Conservation (phyloP, 2,329 filamentous ascomycete species). For the Dothistroma septosporum region DNA sequence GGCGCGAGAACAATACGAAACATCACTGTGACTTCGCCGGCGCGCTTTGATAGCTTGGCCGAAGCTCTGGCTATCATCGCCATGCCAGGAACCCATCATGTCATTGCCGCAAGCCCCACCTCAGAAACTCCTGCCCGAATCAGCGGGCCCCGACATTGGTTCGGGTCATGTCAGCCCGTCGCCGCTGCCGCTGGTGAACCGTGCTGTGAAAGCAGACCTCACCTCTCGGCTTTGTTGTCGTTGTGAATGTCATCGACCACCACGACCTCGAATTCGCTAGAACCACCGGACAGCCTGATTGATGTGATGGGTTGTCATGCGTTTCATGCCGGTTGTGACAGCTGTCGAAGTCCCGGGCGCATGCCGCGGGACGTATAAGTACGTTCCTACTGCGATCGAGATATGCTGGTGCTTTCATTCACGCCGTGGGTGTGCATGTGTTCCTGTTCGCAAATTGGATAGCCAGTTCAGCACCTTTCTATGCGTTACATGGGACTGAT, state of each 20-base stretch:
- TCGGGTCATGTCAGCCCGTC: neutral
- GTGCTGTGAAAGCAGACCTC: neutral
- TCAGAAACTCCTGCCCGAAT: neutral
- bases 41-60: conserved; percentile 20
- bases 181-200: neutral
- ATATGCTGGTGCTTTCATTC: neutral
- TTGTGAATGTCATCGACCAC: neutral
- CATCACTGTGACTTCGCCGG: conserved; percentile 13
- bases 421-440: neutral
- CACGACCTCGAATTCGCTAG: neutral
- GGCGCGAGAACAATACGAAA: neutral
- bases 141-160: neutral
- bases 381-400: neutral
- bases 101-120: neutral
- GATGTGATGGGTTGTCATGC: neutral
- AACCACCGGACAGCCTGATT: neutral
- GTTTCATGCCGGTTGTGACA: neutral
- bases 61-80: conserved; percentile 19
- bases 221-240: neutral
- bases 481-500: no score
- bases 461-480: no score
- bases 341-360: neutral
- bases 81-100: conserved; percentile 11
- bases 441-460: neutral
- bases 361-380: neutral